A percentile compares a stretch with the other conserved stretches of the same genome.
Conservation (phyloP, 805 yeast species). For the Cyberlindnera japonica region DNA sequence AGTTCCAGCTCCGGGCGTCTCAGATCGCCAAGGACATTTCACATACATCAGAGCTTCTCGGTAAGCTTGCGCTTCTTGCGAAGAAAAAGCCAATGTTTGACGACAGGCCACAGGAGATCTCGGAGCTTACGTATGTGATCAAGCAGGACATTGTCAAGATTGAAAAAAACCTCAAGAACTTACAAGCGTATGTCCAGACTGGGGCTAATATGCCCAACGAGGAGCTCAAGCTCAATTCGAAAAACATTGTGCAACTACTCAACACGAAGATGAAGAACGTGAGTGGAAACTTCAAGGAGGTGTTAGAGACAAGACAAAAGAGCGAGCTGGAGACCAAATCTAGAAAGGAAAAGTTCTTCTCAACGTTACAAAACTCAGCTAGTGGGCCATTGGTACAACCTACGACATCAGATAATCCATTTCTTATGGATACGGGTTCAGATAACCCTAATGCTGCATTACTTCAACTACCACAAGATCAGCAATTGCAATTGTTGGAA, state of each 20-base stretch:
- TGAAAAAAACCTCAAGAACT: slow-evolving; percentile 62
- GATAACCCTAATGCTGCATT: slow-evolving; percentile 29
- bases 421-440: slow-evolving; percentile 26
- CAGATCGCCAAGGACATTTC: slow-evolving; percentile 85
- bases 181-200: slow-evolving; percentile 50
- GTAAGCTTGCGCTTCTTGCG: slow-evolving; percentile 78
- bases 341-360: slow-evolving; percentile 80
- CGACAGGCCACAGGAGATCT: slow-evolving; percentile 90
- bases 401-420: slow-evolving; percentile 35
- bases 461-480: slow-evolving; percentile 82
- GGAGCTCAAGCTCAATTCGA: slow-evolving; percentile 65
- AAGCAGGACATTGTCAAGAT: slow-evolving; percentile 84
- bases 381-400: slow-evolving; percentile 15
- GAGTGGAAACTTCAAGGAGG: slow-evolving; percentile 86
- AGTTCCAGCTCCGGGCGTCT: slow-evolving; percentile 70
- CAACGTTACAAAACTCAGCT: slow-evolving; percentile 33
- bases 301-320: slow-evolving; percentile 82
- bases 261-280: slow-evolving; percentile 90
- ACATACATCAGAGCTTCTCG: slow-evolving; percentile 74
- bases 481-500: slow-evolving; percentile 74
- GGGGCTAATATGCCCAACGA: slow-evolving; percentile 40
- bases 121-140: slow-evolving; percentile 75
- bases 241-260: slow-evolving; percentile 80
- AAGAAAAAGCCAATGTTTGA: slow-evolving; percentile 88
- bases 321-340: slow-evolving; percentile 76